phyloP scores from a whole-genome alignment of 257 asterid genomes.

The Ehretia macrophylla region DNA sequence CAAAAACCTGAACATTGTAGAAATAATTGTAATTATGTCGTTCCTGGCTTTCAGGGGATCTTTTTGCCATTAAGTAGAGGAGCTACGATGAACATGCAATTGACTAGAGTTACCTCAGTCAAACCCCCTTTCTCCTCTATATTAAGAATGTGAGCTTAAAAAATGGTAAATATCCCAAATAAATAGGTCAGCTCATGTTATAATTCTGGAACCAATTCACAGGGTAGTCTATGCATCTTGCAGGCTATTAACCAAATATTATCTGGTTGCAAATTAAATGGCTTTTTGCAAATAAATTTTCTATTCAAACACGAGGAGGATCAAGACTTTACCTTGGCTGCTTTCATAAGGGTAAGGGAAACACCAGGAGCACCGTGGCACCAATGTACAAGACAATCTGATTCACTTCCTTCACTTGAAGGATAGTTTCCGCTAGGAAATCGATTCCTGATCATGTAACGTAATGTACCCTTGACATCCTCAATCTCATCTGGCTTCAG shows the following conservation, averaged over 20 bases:
- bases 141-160: no score
- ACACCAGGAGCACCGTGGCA: constrained; percentile 86
- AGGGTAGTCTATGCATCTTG: no score
- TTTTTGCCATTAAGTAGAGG: background rate
- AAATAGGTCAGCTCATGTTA: no score
- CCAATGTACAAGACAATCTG: constrained; percentile 71
- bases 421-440: constrained; percentile 70
- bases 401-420: constrained; percentile 47
- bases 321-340: constrained; percentile 51
- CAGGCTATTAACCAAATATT: no score
- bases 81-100: no score
- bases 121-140: no score
- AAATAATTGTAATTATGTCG: background rate
- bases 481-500: constrained; percentile 48
- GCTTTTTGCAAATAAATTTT: no score
- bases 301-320: background rate
- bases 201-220: no score
- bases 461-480: constrained; percentile 59
- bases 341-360: constrained; percentile 62
- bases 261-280: no score
- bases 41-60: background rate
- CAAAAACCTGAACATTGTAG: constrained; percentile 42
- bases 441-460: constrained; percentile 53
- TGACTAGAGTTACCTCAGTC: no score
- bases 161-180: no score